These are phyloP conservation scores for Penicillium antarcticum DNA, from an alignment of 495 filamentous ascomycete genomes.

Conservation along the genomic window DNA sequence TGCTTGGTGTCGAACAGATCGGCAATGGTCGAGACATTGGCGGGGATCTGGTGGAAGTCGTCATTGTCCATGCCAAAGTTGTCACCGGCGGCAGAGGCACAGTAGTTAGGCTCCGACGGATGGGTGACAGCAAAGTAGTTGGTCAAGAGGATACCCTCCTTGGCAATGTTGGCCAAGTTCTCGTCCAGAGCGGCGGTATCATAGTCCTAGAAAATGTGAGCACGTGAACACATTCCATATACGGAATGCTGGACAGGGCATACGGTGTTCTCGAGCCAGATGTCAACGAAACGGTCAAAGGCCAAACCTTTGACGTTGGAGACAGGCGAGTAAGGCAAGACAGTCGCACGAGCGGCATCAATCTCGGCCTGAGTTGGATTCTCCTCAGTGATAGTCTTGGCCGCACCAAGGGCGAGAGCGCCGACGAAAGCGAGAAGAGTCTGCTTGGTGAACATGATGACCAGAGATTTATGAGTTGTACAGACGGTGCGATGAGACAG, in stretches of 20 bases:
- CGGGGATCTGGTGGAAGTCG: slow-evolving; percentile 50
- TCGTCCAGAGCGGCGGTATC: slow-evolving; percentile 47
- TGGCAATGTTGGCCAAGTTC: slow-evolving; percentile 54
- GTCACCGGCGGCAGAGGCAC: slow-evolving; percentile 59
- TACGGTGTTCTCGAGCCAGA: slow-evolving; percentile 76
- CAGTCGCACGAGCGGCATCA: slow-evolving; percentile 26
- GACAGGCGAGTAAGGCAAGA: slow-evolving; percentile 47
- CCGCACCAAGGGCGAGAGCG: slow-evolving; percentile 23
- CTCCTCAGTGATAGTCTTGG: slow-evolving; percentile 26
- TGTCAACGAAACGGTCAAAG: slow-evolving; percentile 63
- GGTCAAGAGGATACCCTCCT: slow-evolving; percentile 59
- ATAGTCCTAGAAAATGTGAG: slow-evolving; percentile 46
- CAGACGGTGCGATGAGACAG: neutral
- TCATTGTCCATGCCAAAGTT: slow-evolving; percentile 70
- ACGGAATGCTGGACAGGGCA: slow-evolving; percentile 28
- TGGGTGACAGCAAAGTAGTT: slow-evolving; percentile 65
- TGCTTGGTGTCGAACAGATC: slow-evolving; percentile 67
- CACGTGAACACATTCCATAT: slow-evolving; percentile 9
- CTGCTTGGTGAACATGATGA: slow-evolving; percentile 24
- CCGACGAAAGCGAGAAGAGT: slow-evolving; percentile 19
- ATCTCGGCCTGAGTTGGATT: slow-evolving; percentile 33
- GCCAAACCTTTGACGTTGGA: slow-evolving; percentile 60
- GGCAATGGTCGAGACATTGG: slow-evolving; percentile 64
- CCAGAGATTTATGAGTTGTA: neutral
- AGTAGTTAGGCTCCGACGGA: slow-evolving; percentile 71